These are phyloP conservation scores for Asterionellopsis glacialis DNA, from an alignment of 108 stramenopile genomes.

Conservation along the genomic window DNA sequence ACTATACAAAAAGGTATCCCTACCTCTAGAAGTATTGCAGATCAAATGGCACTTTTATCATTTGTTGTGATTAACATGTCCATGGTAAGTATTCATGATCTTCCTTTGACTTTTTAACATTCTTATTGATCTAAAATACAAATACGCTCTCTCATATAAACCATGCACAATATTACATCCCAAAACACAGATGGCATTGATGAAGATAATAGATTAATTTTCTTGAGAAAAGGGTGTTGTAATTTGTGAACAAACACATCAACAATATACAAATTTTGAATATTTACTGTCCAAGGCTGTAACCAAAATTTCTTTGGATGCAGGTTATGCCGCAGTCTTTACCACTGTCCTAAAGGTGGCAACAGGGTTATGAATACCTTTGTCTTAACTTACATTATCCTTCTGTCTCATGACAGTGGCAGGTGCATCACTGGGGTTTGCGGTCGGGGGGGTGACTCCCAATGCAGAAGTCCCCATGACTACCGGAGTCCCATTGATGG, in stretches of 20 bases:
- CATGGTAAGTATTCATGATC: slow-evolving; percentile 32
- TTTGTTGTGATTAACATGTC: slow-evolving; percentile 77
- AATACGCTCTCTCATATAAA: not conserved
- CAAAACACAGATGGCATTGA: slow-evolving; percentile 52
- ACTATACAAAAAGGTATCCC: slow-evolving; percentile 41
- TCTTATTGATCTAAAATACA: not conserved
- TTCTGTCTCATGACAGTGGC: slow-evolving; percentile 72
- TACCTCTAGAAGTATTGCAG: slow-evolving; percentile 70
- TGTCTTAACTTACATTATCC: slow-evolving; percentile 47
- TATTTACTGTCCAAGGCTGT: slow-evolving; percentile 80
- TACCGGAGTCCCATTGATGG: slow-evolving; percentile 58
- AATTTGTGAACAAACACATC: slow-evolving; percentile 64
- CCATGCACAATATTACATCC: too few species aligned
- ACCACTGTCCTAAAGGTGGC: slow-evolving; percentile 50
- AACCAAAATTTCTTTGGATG: slow-evolving; percentile 78
- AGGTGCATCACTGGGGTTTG: slow-evolving; percentile 75
- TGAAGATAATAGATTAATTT: slow-evolving; percentile 80
- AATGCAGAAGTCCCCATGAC: slow-evolving; percentile 61
- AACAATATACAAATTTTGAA: slow-evolving; percentile 65
- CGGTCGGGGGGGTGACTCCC: slow-evolving; percentile 64
- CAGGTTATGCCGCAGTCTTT: slow-evolving; percentile 55
- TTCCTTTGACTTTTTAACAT: not conserved
- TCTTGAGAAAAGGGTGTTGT: slow-evolving; percentile 75
- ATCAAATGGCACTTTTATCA: slow-evolving; percentile 72
- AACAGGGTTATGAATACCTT: slow-evolving; percentile 57